Base-by-base conservation (phyloP, 805 yeast species). In the Allodekkera sacchari region DNA sequence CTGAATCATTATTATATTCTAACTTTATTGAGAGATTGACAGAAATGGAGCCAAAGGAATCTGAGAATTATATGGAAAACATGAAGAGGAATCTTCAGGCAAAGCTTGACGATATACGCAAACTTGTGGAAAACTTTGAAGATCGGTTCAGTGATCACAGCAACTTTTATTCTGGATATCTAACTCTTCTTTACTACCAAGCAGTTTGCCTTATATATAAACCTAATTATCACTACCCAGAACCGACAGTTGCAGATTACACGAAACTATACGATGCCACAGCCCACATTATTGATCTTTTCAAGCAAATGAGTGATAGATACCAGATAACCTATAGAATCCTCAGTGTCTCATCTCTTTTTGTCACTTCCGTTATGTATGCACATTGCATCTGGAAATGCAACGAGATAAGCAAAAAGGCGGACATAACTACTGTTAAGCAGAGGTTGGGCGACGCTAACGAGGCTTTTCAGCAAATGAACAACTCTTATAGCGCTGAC, bases 151-250 rank as follows among this genome's bases (percentile, higher is more conserved):
- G 7, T 9, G 13, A 15, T 13, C 6, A n/a, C 13, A 26, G 19
- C 12, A 13, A 26, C 7, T 26, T 26, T 26, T 9, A 26, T 26
- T 17, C 28, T 15, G 28, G 28, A 7, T 26, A 26, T 26, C 19
- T 26, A 7, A 14, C 19, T 9, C 16, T 26, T 9, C 28, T 26
- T 12, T 26, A 26, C 19, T 26, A 26, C 12, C 28, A 26, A 12
- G 28, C 28, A 8, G 13, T 26, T 7, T 26, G 16, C 18, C 9
- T 26, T 7, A 9, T 26, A 7, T 26, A 26, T 19, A 26, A 26
- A 16, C 28, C 28, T 10, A 26, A 13, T 7, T 7, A 26, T 10
- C 11, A 16, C 9, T 26, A 26, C 16, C 11, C 28, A 12, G 28
- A 26, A 14, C 28, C 28, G 7, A 14, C 28, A 12, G 13, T 14